Percentiles rank a stretch among this genome's conserved stretches.
These are phyloP conservation scores for Phytomonas sp. DNA, from an alignment of 208 protist genomes.

Conservation along the genomic window DNA sequence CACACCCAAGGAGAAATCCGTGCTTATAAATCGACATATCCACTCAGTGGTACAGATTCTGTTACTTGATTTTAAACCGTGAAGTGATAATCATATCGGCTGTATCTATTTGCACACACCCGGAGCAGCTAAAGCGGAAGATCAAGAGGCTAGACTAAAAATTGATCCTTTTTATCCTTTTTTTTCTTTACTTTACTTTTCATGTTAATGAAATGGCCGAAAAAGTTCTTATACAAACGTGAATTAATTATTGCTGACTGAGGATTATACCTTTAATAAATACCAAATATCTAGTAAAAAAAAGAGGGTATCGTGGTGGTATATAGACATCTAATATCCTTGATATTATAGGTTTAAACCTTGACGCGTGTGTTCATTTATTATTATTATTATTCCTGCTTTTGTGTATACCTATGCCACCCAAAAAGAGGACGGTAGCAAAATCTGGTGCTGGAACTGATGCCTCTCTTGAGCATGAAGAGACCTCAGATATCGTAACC, in stretches of 20 bases:
- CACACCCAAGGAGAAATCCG: not conserved
- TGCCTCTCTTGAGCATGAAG: slow-evolving; percentile 11
- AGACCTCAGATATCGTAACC: slow-evolving; percentile 8
- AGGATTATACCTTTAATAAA: slow-evolving; percentile 1
- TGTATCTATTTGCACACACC: not conserved
- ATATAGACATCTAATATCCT: slow-evolving; percentile 6
- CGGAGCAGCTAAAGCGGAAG: not conserved
- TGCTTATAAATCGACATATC: not conserved
- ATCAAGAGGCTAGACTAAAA: not conserved
- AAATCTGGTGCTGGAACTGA: slow-evolving; percentile 11
- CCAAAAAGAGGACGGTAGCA: slow-evolving; percentile 43
- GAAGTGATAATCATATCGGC: not conserved
- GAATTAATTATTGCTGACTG: not conserved
- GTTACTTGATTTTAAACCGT: not conserved
- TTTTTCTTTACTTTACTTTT: not conserved
- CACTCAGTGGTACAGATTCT: not conserved
- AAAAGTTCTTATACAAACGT: slow-evolving; percentile 3
- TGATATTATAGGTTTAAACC: slow-evolving; percentile 5
- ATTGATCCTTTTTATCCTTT: not conserved
- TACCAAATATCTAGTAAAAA: slow-evolving; percentile 4
- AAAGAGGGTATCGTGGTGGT: not conserved
- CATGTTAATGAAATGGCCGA: not conserved
- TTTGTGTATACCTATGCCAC: slow-evolving; percentile 34
- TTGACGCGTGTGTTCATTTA: not conserved
- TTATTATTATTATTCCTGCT: slow-evolving; percentile 17